These are phyloP conservation scores for Myriosclerotinia duriaeana DNA, from an alignment of 2,329 filamentous ascomycete species.

Conservation along the genomic window DNA sequence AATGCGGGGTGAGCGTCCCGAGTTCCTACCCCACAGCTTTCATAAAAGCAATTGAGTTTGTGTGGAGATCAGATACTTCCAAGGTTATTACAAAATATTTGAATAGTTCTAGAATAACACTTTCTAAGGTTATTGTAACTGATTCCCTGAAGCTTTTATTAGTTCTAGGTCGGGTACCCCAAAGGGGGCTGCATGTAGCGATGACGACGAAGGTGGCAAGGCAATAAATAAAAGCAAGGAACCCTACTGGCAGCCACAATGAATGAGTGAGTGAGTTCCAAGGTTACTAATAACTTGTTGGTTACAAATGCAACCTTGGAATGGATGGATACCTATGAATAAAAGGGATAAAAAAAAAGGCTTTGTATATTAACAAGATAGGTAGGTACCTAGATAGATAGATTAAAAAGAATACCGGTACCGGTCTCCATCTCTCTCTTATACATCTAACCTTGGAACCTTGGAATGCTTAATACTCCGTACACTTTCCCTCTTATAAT, in stretches of 20 bases:
- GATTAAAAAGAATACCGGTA: too few species aligned
- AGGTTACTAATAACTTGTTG: too few species aligned
- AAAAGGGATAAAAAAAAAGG: too few species aligned
- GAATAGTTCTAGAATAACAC: background rate
- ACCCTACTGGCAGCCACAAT: background rate
- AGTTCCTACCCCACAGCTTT: background rate
- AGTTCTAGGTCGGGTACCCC: background rate
- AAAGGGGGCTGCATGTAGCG: background rate
- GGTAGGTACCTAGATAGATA: too few species aligned
- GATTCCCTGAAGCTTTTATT: background rate
- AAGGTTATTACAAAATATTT: background rate
- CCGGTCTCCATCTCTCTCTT: too few species aligned
- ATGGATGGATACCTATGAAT: too few species aligned
- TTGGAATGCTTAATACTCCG: too few species aligned
- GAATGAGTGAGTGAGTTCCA: too few species aligned
- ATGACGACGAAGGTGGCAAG: conserved; percentile 4
- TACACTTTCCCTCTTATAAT: too few species aligned
- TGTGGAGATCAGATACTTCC: background rate
- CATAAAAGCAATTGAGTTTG: background rate
- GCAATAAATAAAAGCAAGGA: background rate
- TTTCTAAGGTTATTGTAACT: background rate
- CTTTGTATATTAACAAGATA: too few species aligned
- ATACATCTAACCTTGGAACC: too few species aligned
- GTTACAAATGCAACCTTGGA: too few species aligned
- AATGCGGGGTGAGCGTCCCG: background rate